Conservation (phyloP, 495 filamentous ascomycete genomes). For the Entonaema liquescens region DNA sequence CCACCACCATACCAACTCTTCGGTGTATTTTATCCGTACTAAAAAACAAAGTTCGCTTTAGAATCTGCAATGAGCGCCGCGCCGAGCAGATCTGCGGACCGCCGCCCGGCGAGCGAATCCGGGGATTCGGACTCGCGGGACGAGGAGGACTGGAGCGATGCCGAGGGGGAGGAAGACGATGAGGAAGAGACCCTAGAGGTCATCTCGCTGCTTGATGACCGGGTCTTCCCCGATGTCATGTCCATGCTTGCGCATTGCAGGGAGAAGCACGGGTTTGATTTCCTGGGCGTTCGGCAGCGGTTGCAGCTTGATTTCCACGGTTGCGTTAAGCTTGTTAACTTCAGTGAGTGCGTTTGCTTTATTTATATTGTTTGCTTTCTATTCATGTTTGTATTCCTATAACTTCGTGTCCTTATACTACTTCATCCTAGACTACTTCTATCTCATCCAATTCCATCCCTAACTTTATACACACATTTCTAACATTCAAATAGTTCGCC, state of each 20-base stretch:
- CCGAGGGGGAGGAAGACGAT: conserved; percentile 64
- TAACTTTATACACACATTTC: background rate
- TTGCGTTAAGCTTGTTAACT: conserved; percentile 87
- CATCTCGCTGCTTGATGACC: conserved; percentile 75
- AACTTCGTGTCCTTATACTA: background rate
- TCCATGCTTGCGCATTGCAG: conserved; percentile 79
- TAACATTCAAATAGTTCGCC: conserved; percentile 48
- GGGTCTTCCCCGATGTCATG: conserved; percentile 68
- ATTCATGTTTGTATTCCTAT: background rate
- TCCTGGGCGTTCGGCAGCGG: conserved; percentile 68
- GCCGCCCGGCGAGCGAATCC: conserved; percentile 33
- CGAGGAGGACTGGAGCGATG: conserved; percentile 84
- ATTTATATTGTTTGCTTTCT: background rate
- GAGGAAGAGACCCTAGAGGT: conserved; percentile 67
- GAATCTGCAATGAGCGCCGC: conserved; percentile 30
- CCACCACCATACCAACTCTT: no score
- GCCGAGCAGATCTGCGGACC: conserved; percentile 6
- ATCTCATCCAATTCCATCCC: background rate
- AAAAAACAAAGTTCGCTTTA: no score
- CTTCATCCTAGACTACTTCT: background rate
- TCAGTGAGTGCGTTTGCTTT: conserved; percentile 53
- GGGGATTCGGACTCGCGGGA: conserved; percentile 45
- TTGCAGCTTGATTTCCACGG: conserved; percentile 82
- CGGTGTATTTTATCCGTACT: no score
- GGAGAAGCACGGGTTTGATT: conserved; percentile 76